These are phyloP conservation scores for Lolium perenne DNA, from an alignment of 176 grass and related monocot species.

Conservation along the genomic window DNA sequence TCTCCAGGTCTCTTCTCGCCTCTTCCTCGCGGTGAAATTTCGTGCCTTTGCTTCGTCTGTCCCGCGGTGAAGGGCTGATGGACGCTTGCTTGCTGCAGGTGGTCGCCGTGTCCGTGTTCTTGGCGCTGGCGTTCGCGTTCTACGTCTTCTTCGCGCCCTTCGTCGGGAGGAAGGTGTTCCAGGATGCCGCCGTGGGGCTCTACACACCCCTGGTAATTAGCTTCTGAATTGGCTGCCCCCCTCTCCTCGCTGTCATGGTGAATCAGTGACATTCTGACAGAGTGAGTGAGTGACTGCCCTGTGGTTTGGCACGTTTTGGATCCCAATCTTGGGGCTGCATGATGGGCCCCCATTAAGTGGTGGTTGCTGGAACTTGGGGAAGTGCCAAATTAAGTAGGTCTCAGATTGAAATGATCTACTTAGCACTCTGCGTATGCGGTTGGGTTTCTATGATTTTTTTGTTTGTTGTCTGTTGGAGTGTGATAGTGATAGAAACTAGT, in stretches of 20 bases:
- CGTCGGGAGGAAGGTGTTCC: conserved; percentile 80
- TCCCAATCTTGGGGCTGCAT: conserved; percentile 46
- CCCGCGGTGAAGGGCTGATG: background rate
- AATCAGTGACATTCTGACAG: conserved; percentile 1
- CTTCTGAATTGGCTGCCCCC: conserved; percentile 8
- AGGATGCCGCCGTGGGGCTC: conserved; percentile 72
- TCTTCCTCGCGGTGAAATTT: conserved; percentile 6
- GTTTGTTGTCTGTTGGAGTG: conserved; percentile 35
- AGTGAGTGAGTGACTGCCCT: conserved; percentile 2
- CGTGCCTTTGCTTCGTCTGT: background rate
- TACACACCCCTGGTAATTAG: conserved; percentile 90
- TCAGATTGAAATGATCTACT: conserved; percentile 37
- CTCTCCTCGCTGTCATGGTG: background rate
- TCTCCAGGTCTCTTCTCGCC: conserved; percentile 64
- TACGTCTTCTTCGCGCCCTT: conserved; percentile 99
- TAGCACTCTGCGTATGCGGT: conserved; percentile 4
- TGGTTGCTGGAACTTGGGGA: conserved; percentile 47
- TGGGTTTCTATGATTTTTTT: conserved; percentile 28
- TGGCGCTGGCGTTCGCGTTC: conserved; percentile 94
- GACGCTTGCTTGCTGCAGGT: conserved; percentile 54
- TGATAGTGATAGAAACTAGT: background rate
- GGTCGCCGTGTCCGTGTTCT: conserved; percentile 91
- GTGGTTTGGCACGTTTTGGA: conserved; percentile 39
- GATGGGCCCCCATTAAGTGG: conserved; percentile 37
- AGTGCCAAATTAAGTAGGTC: conserved; percentile 35